Conservation (phyloP, 768 basidiomycete species). For the Kwoniella mangroviensis region DNA sequence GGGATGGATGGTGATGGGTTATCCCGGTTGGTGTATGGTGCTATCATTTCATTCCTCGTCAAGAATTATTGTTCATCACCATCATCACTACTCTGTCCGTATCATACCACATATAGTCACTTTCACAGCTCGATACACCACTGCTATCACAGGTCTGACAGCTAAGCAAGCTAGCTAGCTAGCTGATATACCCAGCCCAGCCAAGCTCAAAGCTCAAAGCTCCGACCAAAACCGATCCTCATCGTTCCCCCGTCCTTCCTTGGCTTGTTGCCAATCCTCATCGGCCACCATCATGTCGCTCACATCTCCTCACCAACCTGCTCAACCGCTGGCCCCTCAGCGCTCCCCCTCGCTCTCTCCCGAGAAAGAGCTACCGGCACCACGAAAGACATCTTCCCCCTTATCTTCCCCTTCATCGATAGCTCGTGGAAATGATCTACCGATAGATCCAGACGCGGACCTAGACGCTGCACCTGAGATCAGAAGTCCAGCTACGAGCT, state of each 20-base stretch:
- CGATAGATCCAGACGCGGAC: not conserved
- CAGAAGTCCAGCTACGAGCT: constrained; percentile 20
- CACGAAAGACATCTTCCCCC: constrained; percentile 21
- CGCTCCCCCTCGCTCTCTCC: not conserved
- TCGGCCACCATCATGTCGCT: not conserved
- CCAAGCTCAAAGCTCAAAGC: not conserved
- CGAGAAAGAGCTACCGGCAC: constrained; percentile 7
- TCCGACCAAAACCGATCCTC: not conserved
- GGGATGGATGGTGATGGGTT: not conserved
- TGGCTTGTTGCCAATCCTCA: too few species aligned
- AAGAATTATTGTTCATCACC: too few species aligned
- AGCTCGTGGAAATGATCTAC: not conserved
- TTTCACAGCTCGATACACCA: not conserved
- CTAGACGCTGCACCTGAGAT: not conserved
- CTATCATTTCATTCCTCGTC: too few species aligned
- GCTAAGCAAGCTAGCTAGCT: not conserved
- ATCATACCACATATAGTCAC: not conserved
- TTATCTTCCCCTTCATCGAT: constrained; percentile 18
- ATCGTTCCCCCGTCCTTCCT: not conserved
- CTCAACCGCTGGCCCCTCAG: not conserved
- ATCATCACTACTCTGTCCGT: not conserved
- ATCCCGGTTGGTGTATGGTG: not conserved
- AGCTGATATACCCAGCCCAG: not conserved
- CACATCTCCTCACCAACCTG: not conserved
- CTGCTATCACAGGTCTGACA: not conserved